These are phyloP conservation scores for Eremochloa ophiuroides DNA, from an alignment of 176 grass and related monocot genomes.

Conservation along the genomic window DNA sequence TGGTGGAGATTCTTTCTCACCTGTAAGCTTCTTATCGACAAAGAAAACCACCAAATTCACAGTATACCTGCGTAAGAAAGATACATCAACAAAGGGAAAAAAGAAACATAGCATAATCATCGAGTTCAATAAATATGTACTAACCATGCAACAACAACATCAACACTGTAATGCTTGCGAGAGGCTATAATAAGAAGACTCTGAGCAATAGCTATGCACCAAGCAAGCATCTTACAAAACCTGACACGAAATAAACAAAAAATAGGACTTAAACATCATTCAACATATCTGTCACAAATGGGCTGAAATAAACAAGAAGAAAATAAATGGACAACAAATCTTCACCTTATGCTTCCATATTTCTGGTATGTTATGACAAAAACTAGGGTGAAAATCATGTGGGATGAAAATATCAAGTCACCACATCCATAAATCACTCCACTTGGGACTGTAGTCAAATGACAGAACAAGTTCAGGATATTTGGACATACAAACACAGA, in stretches of 20 bases:
- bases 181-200: conserved; percentile 85
- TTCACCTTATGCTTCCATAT: conserved; percentile 66
- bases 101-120: not conserved
- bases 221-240: conserved; percentile 64
- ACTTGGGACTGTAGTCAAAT: conserved; percentile 50
- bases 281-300: not conserved
- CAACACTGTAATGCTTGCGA: conserved; percentile 90
- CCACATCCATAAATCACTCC: conserved; percentile 89
- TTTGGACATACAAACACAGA: not conserved
- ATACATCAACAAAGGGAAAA: not conserved
- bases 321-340: not conserved
- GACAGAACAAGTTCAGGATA: not conserved
- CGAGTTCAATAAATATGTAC: not conserved
- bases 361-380: conserved; percentile 83
- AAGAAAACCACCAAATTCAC: conserved; percentile 95
- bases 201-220: conserved; percentile 60
- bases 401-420: conserved; percentile 65
- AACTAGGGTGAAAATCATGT: conserved; percentile 42
- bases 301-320: not conserved
- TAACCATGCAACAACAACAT: conserved; percentile 88
- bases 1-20: conserved; percentile 17
- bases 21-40: conserved; percentile 72
- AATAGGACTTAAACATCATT: not conserved
- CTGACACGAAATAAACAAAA: conserved; percentile 9
- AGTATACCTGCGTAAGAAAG: conserved; percentile 55